These are phyloP conservation scores for Phialemonium atrogriseum DNA, from an alignment of 2,329 filamentous ascomycete genomes.

Conservation along the genomic window DNA sequence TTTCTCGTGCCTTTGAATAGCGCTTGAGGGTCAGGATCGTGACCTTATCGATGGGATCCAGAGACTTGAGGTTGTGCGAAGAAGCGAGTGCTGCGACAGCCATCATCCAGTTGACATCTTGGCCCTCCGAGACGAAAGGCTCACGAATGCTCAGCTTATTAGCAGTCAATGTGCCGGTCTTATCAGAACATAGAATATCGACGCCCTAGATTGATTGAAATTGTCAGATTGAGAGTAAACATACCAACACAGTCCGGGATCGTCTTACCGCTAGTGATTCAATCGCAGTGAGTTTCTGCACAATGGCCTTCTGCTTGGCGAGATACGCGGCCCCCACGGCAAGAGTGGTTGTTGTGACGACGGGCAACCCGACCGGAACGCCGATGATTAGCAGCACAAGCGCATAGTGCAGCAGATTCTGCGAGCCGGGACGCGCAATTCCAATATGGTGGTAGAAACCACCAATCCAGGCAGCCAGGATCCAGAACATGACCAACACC, in stretches of 20 bases:
- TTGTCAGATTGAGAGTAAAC: too few species aligned
- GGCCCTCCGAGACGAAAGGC: conserved; percentile 66
- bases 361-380: conserved; percentile 72
- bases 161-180: conserved; percentile 69
- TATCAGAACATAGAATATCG: conserved; percentile 73
- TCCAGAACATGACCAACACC: conserved; percentile 70
- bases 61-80: conserved; percentile 70
- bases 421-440: conserved; percentile 51
- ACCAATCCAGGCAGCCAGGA: conserved; percentile 67
- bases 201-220: too few species aligned
- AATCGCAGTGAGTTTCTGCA: conserved; percentile 72
- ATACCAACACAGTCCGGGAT: too few species aligned
- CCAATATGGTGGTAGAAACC: conserved; percentile 67
- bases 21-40: conserved; percentile 68
- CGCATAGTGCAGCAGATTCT: conserved; percentile 60
- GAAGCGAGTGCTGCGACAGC: conserved; percentile 68
- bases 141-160: conserved; percentile 71
- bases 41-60: conserved; percentile 74
- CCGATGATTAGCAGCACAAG: conserved; percentile 68
- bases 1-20: conserved; percentile 70
- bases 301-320: conserved; percentile 69
- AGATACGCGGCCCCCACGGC: conserved; percentile 72
- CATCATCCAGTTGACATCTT: conserved; percentile 82
- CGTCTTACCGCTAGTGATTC: conserved; percentile 67
- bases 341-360: conserved; percentile 70